Conservation (phyloP, 352 stramenopile species). For the Pythium brassicae region DNA sequence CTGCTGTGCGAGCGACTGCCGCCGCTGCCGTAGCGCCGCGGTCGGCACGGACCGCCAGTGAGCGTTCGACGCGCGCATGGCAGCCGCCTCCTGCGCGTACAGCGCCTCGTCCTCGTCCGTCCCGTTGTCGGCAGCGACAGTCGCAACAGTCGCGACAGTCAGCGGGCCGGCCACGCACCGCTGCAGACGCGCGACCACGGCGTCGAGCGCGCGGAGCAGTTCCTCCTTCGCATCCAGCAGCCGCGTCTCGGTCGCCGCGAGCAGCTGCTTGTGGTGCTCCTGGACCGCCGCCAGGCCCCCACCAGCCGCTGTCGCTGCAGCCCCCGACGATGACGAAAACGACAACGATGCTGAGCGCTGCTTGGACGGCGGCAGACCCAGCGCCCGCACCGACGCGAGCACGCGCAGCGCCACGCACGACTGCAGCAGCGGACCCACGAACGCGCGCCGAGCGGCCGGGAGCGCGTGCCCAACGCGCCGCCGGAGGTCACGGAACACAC, state of each 20-base stretch:
- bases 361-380: constrained; percentile 34
- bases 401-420: constrained; percentile 30
- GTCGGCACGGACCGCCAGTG: constrained; percentile 69
- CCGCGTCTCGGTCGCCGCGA: constrained; percentile 40
- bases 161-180: constrained; percentile 27
- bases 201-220: constrained; percentile 39
- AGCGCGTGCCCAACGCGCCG: constrained; percentile 26
- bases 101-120: constrained; percentile 25
- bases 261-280: constrained; percentile 40
- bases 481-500: constrained; percentile 42
- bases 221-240: constrained; percentile 67
- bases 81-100: constrained; percentile 33
- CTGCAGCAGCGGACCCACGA: constrained; percentile 33
- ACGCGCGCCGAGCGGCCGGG: constrained; percentile 32
- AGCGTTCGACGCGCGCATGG: constrained; percentile 42
- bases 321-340: not conserved
- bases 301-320: constrained; percentile 7
- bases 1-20: constrained; percentile 27
- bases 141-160: constrained; percentile 10
- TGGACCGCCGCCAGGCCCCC: constrained; percentile 27
- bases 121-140: too few relatives aligned
- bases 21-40: constrained; percentile 29
- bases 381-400: constrained; percentile 36
- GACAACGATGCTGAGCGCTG: too few relatives aligned
- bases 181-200: constrained; percentile 46